Percentiles rank a stretch among this genome's conserved stretches.
These are phyloP conservation scores for Yamadazyma buinensis DNA, from an alignment of 1,139 yeast genomes.

Conservation along the genomic window DNA sequence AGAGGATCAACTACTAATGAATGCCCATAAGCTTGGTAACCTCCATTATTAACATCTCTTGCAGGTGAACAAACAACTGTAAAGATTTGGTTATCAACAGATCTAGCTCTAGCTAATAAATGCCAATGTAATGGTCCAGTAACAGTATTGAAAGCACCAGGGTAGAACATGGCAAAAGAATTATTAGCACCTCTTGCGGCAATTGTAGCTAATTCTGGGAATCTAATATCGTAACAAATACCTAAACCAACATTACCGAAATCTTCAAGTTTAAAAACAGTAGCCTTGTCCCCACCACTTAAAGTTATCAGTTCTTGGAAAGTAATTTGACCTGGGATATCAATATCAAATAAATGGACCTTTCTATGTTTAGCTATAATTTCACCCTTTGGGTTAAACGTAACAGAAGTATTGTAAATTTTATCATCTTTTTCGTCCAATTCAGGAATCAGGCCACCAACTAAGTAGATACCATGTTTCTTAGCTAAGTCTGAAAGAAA, in stretches of 20 bases:
- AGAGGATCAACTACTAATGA: constrained; percentile 82
- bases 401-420: constrained; percentile 77
- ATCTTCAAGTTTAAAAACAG: constrained; percentile 66
- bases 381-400: constrained; percentile 68
- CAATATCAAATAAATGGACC: constrained; percentile 86
- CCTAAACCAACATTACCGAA: constrained; percentile 83
- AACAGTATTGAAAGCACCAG: constrained; percentile 93
- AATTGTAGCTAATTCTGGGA: constrained; percentile 83
- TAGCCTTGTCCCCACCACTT: constrained; percentile 75
- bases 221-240: constrained; percentile 88
- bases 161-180: constrained; percentile 88
- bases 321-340: constrained; percentile 83
- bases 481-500: constrained; percentile 64
- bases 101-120: constrained; percentile 77
- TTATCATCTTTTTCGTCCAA: constrained; percentile 45
- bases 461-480: constrained; percentile 54
- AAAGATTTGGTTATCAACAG: constrained; percentile 84
- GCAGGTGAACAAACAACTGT: constrained; percentile 87
- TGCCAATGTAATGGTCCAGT: constrained; percentile 97
- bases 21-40: constrained; percentile 92
- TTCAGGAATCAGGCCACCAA: constrained; percentile 95
- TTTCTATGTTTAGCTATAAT: constrained; percentile 85
- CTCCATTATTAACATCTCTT: constrained; percentile 58
- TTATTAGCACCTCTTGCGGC: constrained; percentile 67
- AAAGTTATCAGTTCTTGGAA: constrained; percentile 79